A percentile compares a stretch with the other conserved stretches of the same genome.
These are phyloP conservation scores for Vanilla planifolia DNA, from an alignment of 106 monocot genomes.

Conservation along the genomic window DNA sequence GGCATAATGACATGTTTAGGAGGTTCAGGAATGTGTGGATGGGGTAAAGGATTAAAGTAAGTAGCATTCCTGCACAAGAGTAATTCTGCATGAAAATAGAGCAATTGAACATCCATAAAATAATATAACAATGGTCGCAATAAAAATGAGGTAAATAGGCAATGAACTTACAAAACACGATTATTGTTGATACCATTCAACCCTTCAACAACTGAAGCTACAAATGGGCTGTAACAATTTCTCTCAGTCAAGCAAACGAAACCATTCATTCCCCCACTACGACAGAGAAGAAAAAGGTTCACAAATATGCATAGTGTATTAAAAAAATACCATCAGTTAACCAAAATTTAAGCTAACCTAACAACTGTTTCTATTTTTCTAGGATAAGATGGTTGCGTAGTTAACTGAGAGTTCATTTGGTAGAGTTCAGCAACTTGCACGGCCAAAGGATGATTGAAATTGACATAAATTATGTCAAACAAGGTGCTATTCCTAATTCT, in stretches of 20 bases:
- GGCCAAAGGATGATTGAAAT: slow-evolving; percentile 58
- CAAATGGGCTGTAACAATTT: slow-evolving; percentile 28
- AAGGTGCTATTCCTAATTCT: slow-evolving; percentile 60
- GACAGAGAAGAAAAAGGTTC: slow-evolving; percentile 5
- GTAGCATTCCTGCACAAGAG: slow-evolving; percentile 81
- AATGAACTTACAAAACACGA: slow-evolving; percentile 53
- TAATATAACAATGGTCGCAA: slow-evolving; percentile 1
- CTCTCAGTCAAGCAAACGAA: slow-evolving; percentile 61
- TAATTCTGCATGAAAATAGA: slow-evolving; percentile 9
- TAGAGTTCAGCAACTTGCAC: slow-evolving; percentile 42
- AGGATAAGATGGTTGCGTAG: slow-evolving; percentile 14
- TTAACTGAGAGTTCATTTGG: slow-evolving; percentile 25
- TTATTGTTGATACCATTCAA: slow-evolving; percentile 49
- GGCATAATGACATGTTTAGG: slow-evolving; percentile 78
- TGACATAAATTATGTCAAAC: slow-evolving; percentile 81
- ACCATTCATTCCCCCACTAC: slow-evolving; percentile 93
- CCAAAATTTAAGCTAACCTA: slow-evolving; percentile 39
- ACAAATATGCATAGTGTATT: not conserved
- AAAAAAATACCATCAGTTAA: slow-evolving; percentile 4
- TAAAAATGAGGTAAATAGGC: not conserved
- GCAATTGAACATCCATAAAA: not conserved
- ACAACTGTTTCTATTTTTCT: slow-evolving; percentile 40
- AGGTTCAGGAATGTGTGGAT: slow-evolving; percentile 77
- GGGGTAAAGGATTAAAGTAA: slow-evolving; percentile 61
- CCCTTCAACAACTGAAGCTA: slow-evolving; percentile 48